Evolutionary conservation across 345 rosid genomes (phyloP).

Genomic region (Gossypium australe): DNA sequence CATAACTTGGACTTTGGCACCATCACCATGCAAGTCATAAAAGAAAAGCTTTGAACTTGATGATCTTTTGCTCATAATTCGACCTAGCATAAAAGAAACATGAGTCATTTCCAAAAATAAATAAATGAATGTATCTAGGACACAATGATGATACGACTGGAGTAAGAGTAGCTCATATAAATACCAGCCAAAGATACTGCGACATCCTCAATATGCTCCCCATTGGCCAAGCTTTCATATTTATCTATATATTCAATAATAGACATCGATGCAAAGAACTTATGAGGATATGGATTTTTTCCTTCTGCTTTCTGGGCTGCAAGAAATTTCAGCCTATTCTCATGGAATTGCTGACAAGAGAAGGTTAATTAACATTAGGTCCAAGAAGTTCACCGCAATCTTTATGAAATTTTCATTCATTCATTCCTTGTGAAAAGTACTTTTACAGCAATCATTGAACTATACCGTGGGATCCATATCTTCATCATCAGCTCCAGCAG

Average conservation of each 20-base stretch:
- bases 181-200: constrained; percentile 69
- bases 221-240: constrained; percentile 54
- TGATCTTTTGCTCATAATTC: constrained; percentile 85
- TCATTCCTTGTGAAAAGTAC: neutral
- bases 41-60: constrained; percentile 86
- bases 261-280: constrained; percentile 53
- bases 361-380: neutral
- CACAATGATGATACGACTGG: neutral
- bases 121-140: neutral
- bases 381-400: neutral
- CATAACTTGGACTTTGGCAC: constrained; percentile 89
- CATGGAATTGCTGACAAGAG: constrained; percentile 72
- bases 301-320: constrained; percentile 63
- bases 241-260: constrained; percentile 53
- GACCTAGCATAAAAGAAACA: constrained; percentile 37
- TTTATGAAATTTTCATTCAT: neutral
- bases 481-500: constrained; percentile 76
- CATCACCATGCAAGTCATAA: constrained; percentile 71
- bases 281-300: constrained; percentile 83
- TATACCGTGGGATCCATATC: constrained; percentile 94
- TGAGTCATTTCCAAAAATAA: neutral
- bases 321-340: constrained; percentile 71
- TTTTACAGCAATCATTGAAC: neutral
- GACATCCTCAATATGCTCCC: constrained; percentile 63
- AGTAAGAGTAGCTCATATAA: neutral